phyloP scores from a whole-genome alignment of 176 grass and related monocot genomes.

The Phyllostachys edulis region DNA sequence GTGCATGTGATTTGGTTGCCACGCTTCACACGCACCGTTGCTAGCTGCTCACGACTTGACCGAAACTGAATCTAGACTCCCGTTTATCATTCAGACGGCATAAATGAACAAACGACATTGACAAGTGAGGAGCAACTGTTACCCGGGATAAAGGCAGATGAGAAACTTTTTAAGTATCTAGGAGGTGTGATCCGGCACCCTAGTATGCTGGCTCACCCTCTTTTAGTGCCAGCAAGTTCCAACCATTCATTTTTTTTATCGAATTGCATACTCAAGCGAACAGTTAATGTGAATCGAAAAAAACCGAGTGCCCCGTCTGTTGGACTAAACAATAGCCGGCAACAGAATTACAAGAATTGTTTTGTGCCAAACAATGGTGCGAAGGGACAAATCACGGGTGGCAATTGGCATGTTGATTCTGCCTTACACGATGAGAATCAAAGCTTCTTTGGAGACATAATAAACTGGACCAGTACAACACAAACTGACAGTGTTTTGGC shows the following conservation, averaged over 20 bases:
- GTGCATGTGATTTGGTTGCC: background rate
- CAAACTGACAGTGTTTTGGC: background rate
- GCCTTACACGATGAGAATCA: background rate
- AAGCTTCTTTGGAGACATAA: background rate
- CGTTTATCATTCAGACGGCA: background rate
- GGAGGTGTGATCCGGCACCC: too few relatives aligned
- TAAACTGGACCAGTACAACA: background rate
- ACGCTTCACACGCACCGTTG: background rate
- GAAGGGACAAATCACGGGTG: background rate
- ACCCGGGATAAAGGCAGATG: too few relatives aligned
- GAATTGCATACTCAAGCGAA: background rate
- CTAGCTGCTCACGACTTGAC: background rate
- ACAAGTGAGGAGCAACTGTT: background rate
- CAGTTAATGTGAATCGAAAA: background rate
- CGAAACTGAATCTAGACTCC: background rate
- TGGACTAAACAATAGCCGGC: background rate
- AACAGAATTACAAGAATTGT: background rate
- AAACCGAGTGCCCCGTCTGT: too few relatives aligned
- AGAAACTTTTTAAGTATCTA: too few relatives aligned
- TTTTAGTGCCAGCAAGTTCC: too few relatives aligned
- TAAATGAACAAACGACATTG: background rate
- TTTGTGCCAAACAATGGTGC: background rate
- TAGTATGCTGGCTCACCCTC: too few relatives aligned
- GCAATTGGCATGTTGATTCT: background rate
- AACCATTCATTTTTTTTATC: background rate